Conservation (phyloP, 2,329 filamentous ascomycete species). For the Periconia digitata region DNA sequence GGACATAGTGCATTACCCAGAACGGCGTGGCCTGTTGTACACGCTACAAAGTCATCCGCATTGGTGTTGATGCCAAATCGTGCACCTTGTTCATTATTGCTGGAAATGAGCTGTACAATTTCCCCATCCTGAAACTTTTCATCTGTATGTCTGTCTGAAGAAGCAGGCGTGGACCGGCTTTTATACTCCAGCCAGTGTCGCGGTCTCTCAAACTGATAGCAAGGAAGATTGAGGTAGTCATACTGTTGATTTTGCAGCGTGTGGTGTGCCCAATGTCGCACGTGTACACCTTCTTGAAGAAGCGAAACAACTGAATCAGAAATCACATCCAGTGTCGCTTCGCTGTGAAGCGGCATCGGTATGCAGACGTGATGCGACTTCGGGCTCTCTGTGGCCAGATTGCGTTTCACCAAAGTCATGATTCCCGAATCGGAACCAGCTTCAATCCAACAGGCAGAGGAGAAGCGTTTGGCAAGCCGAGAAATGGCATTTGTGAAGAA, state of each 20-base stretch:
- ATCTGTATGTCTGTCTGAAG: neutral
- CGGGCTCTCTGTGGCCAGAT: neutral
- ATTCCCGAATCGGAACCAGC: neutral
- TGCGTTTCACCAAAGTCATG: neutral
- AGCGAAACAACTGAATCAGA: neutral
- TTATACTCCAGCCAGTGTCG: neutral
- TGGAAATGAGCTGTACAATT: too few species aligned
- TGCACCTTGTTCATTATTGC: too few species aligned
- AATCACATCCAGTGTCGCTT: neutral
- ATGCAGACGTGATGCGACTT: too few species aligned
- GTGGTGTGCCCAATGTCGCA: neutral
- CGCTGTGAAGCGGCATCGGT: neutral
- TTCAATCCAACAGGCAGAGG: neutral
- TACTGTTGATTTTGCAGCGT: neutral
- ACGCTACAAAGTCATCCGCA: too few species aligned
- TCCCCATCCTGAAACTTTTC: too few species aligned
- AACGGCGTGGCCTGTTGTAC: too few species aligned
- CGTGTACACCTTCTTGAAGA: neutral
- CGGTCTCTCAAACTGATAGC: neutral
- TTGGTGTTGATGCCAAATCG: too few species aligned
- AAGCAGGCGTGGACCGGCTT: neutral
- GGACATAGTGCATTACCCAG: too few species aligned
- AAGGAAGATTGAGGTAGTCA: neutral
- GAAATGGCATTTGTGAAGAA: neutral
- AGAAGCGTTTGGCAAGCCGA: neutral